Percentiles rank a stretch among this genome's conserved stretches.
Conservation (phyloP, 352 stramenopile genomes). For the Elongisporangium prolatum region DNA sequence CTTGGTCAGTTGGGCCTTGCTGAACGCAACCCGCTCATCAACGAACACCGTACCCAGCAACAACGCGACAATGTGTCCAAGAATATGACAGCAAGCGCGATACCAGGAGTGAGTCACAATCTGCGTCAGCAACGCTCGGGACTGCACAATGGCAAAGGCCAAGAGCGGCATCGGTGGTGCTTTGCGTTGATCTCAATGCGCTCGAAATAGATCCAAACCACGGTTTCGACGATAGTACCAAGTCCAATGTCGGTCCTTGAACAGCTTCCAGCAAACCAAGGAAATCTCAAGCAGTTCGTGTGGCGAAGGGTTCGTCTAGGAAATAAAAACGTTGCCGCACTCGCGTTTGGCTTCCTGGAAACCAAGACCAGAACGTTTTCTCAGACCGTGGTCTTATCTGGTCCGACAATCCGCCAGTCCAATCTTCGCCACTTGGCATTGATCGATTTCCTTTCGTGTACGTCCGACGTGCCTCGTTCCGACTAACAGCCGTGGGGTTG, state of each 20-base stretch:
- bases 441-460: neutral
- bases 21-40: constrained; percentile 41
- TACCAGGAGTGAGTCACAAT: constrained; percentile 14
- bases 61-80: constrained; percentile 23
- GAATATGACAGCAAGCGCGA: constrained; percentile 10
- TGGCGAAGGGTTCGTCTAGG: too few relatives aligned
- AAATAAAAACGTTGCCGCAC: too few relatives aligned
- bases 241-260: too few relatives aligned
- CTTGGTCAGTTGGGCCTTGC: constrained; percentile 35
- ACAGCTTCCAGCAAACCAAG: too few relatives aligned
- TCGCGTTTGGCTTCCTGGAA: too few relatives aligned
- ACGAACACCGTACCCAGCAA: constrained; percentile 39
- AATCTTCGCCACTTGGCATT: too few relatives aligned
- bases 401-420: too few relatives aligned
- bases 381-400: too few relatives aligned
- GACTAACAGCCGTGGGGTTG: neutral
- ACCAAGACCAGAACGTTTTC: too few relatives aligned
- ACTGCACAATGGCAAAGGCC: neutral
- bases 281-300: too few relatives aligned
- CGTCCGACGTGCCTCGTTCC: neutral
- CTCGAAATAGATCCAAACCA: too few relatives aligned
- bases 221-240: too few relatives aligned
- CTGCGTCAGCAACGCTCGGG: constrained; percentile 3
- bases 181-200: neutral
- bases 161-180: neutral